Evolutionary conservation across 306 rosid species (phyloP).

Genomic region (Cucurbita moschata): DNA sequence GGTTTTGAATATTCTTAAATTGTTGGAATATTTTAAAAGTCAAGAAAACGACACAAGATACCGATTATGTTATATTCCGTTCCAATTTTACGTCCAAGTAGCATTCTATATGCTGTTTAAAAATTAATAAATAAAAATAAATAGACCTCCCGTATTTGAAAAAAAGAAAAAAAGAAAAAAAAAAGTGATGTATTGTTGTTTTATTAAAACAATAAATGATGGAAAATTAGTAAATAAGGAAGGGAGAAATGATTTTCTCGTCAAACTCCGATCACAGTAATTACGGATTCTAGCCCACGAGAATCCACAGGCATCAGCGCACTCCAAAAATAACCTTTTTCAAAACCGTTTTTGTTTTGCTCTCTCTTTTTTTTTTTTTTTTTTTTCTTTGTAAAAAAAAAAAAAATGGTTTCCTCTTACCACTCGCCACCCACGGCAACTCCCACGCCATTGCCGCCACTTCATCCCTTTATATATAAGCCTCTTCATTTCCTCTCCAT

Average conservation of each 20-base stretch:
- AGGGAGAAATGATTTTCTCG: background rate
- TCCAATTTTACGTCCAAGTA: no score
- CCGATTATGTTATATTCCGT: no score
- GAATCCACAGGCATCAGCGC: constrained; percentile 4
- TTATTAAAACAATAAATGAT: background rate
- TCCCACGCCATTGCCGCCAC: background rate
- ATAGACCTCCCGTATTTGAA: no score
- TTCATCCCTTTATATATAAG: background rate
- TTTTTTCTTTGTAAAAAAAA: no score
- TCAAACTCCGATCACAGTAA: background rate
- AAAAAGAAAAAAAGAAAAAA: no score
- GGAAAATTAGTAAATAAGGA: background rate
- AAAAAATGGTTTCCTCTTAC: background rate
- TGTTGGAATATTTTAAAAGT: no score
- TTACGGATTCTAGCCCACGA: background rate
- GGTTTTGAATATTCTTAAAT: no score
- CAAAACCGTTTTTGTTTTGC: background rate
- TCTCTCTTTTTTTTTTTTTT: background rate
- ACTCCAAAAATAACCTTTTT: background rate
- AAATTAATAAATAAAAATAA: no score
- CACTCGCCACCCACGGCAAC: background rate
- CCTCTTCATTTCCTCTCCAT: background rate
- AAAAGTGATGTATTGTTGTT: no score
- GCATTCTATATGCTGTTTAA: no score
- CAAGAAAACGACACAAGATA: no score